Conservation (phyloP, 148 eudicot species). For the Drosera capensis region DNA sequence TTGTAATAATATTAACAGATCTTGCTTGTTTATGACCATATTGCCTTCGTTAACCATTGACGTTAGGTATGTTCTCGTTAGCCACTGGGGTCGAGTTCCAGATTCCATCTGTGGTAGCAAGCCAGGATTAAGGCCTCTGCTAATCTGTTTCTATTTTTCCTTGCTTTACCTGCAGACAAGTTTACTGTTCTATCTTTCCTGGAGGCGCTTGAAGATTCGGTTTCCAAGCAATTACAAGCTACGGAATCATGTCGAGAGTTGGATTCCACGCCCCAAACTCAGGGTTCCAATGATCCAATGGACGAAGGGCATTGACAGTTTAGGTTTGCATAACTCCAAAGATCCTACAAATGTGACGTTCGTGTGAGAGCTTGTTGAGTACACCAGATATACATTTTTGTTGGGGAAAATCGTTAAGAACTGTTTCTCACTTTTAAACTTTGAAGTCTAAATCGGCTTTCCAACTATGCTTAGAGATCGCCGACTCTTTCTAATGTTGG, state of each 20-base stretch:
- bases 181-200: slow-evolving; percentile 86
- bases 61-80: background rate
- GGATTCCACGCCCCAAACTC: slow-evolving; percentile 21
- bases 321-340: no score
- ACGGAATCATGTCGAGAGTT: slow-evolving; percentile 22
- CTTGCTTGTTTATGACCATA: background rate
- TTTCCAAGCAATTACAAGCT: slow-evolving; percentile 20
- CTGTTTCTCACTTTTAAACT: no score
- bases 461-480: no score
- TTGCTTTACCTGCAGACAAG: slow-evolving; percentile 39
- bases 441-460: no score
- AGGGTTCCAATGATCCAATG: slow-evolving; percentile 39
- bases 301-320: slow-evolving; percentile 79
- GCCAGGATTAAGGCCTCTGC: background rate
- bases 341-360: no score
- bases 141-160: background rate
- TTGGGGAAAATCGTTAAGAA: no score
- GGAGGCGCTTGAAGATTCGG: slow-evolving; percentile 98
- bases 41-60: background rate
- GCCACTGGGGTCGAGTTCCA: no score
- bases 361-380: no score
- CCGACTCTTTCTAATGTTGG: no score
- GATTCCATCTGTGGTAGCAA: background rate
- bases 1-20: no score
- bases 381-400: no score